Evolutionary conservation across 2,329 filamentous ascomycete genomes (phyloP), one percentile per base, ranked within the genome.

Genomic region (Fonsecaea erecta): DNA sequence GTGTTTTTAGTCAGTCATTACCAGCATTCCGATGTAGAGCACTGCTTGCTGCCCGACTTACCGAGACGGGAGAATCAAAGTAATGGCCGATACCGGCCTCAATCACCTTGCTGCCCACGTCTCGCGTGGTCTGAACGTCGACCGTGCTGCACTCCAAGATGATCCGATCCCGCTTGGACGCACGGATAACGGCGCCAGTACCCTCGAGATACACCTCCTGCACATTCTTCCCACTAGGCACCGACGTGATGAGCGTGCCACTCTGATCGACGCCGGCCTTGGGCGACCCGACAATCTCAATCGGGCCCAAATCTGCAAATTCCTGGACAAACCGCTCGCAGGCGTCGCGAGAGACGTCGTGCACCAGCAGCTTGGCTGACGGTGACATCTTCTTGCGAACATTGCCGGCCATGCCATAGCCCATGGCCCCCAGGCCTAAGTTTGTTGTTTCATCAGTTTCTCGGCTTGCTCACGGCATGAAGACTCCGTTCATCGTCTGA

Each of bases 341-440:
- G 9, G 57, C 37, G 8, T 24, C 79, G 72, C 77, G 73, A 2
- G 79, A 74, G 1, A 85, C 77, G 69, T 86, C 84, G 68, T 80
- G 81, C 5, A 84, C 77, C 68, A 79, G 78, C 61, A 85, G 78
- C 3, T 74, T 75, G 7, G 79, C 78, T 6, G 77, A 74, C 7
- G 71, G 16, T 1, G 78, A 74, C 56, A 82, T 75, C 67, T 83
- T 84, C 28, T 77, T 77, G 14, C 80, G 77, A n/a, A 85, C 74
- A 71, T 85, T 83, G 24, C 71, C 73, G 1, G 80, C 77, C 83
- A 85, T 85, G 7, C 82, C 82, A 60, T 75, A 78, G 0, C 84
- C 84, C 84, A 85, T 85, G 5, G 79, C 77, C 7, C 83, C 84
- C 0, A 85, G 77, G 69, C 84, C 83, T 58, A 85, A 30, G n/a